Base-by-base conservation (phyloP, 495 filamentous ascomycete genomes). In the Xylaria acuta region DNA sequence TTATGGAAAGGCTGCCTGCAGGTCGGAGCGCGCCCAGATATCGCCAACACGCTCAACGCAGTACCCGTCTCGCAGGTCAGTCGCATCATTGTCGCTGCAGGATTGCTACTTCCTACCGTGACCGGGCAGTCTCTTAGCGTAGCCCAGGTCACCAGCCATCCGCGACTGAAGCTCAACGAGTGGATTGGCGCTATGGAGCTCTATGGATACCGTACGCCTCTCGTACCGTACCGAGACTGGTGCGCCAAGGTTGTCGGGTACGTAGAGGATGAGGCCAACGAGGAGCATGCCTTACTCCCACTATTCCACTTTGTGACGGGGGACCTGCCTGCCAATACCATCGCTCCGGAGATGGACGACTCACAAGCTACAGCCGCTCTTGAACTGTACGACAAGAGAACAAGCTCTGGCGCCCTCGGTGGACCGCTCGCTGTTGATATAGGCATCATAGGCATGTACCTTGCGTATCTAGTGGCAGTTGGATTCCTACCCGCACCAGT, bases 31-130 rank as follows among this genome's bases (percentile, higher is more conserved):
- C 88, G 91, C 2, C 96, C 96, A 0, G 85, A 88, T 70, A 95
- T 99, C 73, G 77, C 84, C 80, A 99, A 97, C 82, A 95, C 93
- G 0, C 89, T 98, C 77, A 99, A 99, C 82, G 89, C 90, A 78
- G 93, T 97, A 4, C 95, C 96, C 0, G 94, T 97, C 41, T 88
- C 90, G 75, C 92, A 96, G 76, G 94, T 97, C 60, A 89, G 92
- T 0, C 86, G 89, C 9, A 12, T 41, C 6, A 12, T 41, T 11
- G 38, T 41, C 8, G 6, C 34, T 6, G 38, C 38, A 41, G 6
- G 3, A 11, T 1, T 12, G 6, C 38, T 7, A 7, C 87, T 97
- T 18, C 74, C 90, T 2, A 67, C 80, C 2, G 84, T 86, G 0
- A 82, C 90, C 30, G 86, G 86, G 38, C 91, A 94, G n/a, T 80